Evolutionary conservation across 352 stramenopile species (phyloP), one percentile per base, ranked within the genome.

Genomic region (Phytophthora cajani): DNA sequence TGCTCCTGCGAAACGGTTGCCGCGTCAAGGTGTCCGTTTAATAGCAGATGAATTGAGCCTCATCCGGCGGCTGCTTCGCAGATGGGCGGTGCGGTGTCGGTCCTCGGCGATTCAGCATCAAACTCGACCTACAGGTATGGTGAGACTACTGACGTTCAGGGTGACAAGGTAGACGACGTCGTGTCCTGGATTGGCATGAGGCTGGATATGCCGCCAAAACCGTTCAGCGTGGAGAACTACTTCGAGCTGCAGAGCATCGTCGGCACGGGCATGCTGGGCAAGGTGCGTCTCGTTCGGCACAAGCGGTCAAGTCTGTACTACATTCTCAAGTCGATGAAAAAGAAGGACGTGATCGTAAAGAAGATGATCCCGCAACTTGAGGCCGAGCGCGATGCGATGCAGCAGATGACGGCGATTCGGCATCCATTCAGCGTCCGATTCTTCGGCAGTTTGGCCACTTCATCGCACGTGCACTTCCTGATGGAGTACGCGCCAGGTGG

Each of bases 301-400:
- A 88, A 82, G 21, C 80, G 80, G 27, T 79, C 81, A 12, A 74
- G 64, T 21, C 81, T 87, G 63, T 92, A 77, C 59, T 94, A 87
- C 57, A 82, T 86, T 1, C 65, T 94, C 63, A 94, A 94, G 68
- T 88, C 82, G n/a, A 81, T 94, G 69, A 74, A 79, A 57, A 94
- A 94, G 64, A 72, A 78, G 33, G 78, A 92, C 7, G 62, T 92
- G 19, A 52, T 92, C 12, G 72, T 67, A 6, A 76, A 80, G 46
- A 85, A 85, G 51, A 90, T 93, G 84, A 65, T 83, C 7, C n/a
- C 23, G 21, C 79, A 91, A 36, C 71, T 92, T 49, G 74, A 90
- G 32, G 71, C 64, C 14, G 85, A 94, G 62, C 82, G 77, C 12
- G 68, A 85, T 38, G 81, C 81, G 32, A 69, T 92, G 54, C 27